Conservation (phyloP, 306 rosid genomes). For the Glycyrrhiza uralensis region DNA sequence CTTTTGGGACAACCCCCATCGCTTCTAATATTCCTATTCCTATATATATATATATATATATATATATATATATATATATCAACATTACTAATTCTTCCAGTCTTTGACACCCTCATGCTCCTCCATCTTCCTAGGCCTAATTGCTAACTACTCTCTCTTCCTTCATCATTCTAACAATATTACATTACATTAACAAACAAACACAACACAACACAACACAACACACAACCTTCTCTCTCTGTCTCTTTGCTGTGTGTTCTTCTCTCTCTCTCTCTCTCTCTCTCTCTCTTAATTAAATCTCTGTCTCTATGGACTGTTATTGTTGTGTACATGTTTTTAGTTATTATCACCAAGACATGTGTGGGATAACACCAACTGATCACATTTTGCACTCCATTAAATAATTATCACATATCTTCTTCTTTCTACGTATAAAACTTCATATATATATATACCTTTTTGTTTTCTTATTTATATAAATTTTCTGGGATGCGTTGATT, state of each 20-base stretch:
- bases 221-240: too few species aligned
- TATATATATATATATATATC: slow-evolving; percentile 27
- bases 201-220: too few species aligned
- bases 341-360: not conserved
- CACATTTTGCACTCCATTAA: not conserved
- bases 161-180: too few species aligned
- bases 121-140: slow-evolving; percentile 34
- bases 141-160: slow-evolving; percentile 6
- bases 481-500: not conserved
- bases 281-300: not conserved
- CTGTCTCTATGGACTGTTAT: slow-evolving; percentile 21
- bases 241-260: not conserved
- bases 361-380: not conserved
- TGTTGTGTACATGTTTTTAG: not conserved
- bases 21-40: too few species aligned
- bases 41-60: too few species aligned
- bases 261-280: not conserved
- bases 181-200: too few species aligned
- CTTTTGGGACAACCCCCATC: slow-evolving; percentile 14
- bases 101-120: slow-evolving; percentile 40
- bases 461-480: not conserved
- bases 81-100: slow-evolving; percentile 21
- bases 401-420: not conserved
- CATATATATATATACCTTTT: not conserved
- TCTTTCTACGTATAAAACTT: not conserved